Base-by-base conservation (phyloP, 169 alveolate species). In the Cryptosporidium canis region DNA sequence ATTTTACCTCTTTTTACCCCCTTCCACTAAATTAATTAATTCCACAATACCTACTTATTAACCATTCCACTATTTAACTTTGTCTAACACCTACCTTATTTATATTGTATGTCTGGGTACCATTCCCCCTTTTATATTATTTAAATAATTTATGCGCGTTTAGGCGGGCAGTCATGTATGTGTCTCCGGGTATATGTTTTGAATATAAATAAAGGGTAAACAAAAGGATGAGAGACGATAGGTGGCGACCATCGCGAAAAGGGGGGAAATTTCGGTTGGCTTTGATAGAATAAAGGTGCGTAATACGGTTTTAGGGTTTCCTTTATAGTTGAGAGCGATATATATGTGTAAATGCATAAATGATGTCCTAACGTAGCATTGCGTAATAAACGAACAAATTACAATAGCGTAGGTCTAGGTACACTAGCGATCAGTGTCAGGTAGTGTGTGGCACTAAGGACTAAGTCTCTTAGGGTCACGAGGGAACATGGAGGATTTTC, bases 401-500 rank as follows among this genome's bases (percentile, higher is more conserved):
- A 51, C 2, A 51, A 21, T 51, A 7, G 63, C 27, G 58, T 18
- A 51, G 0, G 24, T 1, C 9, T 3, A 0, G 35, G 29, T 33
- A 51, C 24, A 51, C 7, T 16, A 8, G 21, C n/a, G 9, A 51
- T 51, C 24, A 1, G 63, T 21, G 11, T 48, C 11, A 51, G 8
- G 48, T 44, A 0, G 35, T n/a, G 16, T 29, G 48, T 12, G 35
- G 4, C 43, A 44, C 94, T 94, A 97, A 14, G 99, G 99, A 33
- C 96, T 93, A 58, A 98, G 94, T 67, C 99, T 95, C 91, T 95
- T 97, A 37, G 99, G 99, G 91, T 98, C 99, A 92, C 99, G 96
- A 3, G 99, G 99, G 96, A 98, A 98, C 94, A 98, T 92, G 27
- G 99, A 97, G 39, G 99, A 94, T 91, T 96, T 97, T 85, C 99